These are phyloP conservation scores for Phalaenopsis aphrodite DNA, from an alignment of 106 monocot genomes.

Conservation along the genomic window DNA sequence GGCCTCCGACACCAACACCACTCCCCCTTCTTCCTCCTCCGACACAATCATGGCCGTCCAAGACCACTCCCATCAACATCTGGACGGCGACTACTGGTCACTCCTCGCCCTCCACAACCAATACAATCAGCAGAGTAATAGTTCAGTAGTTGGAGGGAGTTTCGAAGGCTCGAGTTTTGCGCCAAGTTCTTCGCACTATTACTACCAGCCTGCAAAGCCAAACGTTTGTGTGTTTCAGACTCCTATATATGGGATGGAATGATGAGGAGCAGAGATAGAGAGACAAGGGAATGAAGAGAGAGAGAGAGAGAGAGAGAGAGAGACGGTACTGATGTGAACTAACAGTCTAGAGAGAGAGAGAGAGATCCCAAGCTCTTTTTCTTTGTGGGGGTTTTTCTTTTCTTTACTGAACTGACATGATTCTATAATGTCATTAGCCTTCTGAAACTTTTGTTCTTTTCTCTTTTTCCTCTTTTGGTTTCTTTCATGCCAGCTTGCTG, in stretches of 20 bases:
- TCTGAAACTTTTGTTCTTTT: neutral
- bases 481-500: too few species aligned
- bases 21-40: conserved; percentile 23
- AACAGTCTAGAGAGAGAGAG: neutral
- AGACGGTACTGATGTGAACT: conserved; percentile 8
- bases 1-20: conserved; percentile 13
- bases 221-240: conserved; percentile 58
- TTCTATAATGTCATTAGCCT: neutral
- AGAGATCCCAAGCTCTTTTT: neutral
- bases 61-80: neutral
- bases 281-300: neutral
- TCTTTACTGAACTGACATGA: conserved; percentile 7
- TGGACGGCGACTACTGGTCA: conserved; percentile 57
- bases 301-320: conserved; percentile 9
- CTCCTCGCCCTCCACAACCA: conserved; percentile 56
- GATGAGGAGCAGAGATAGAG: conserved; percentile 11
- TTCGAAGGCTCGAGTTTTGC: neutral
- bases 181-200: conserved; percentile 17
- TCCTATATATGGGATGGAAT: conserved; percentile 87
- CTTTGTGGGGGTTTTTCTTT: conserved; percentile 4
- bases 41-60: conserved; percentile 24
- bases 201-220: conserved; percentile 42
- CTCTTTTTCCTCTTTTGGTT: neutral
- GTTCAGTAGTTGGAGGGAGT: conserved; percentile 6
- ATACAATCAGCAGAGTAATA: conserved; percentile 13